Percentiles rank a stretch among this genome's conserved stretches.
These are phyloP conservation scores for Boletus tylopilopsis DNA, from an alignment of 768 basidiomycete species.

Conservation along the genomic window DNA sequence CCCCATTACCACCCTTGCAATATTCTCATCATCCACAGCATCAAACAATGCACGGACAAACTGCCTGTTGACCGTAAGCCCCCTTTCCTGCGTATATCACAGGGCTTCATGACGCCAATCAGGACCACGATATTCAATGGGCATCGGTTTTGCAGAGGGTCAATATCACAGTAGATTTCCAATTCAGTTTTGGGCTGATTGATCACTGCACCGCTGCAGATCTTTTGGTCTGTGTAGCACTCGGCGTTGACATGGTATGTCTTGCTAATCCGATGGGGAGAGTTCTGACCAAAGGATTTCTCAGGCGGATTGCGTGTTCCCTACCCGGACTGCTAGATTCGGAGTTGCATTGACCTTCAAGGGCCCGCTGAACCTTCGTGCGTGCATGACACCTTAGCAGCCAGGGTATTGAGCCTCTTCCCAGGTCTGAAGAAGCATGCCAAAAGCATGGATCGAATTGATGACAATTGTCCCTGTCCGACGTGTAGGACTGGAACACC, in stretches of 20 bases:
- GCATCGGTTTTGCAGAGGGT: constrained; percentile 92
- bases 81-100: neutral
- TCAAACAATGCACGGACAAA: constrained; percentile 76
- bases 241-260: constrained; percentile 89
- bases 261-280: neutral
- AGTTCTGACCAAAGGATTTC: neutral
- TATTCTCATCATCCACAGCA: constrained; percentile 40
- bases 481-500: constrained; percentile 68
- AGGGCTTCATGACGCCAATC: constrained; percentile 11
- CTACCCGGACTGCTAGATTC: constrained; percentile 88
- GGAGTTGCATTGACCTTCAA: constrained; percentile 81
- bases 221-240: constrained; percentile 82
- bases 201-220: constrained; percentile 40
- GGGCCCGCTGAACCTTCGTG: constrained; percentile 83
- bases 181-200: neutral
- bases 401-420: constrained; percentile 8
- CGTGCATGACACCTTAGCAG: neutral
- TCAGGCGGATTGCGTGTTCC: constrained; percentile 91
- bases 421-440: constrained; percentile 60
- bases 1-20: neutral
- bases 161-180: constrained; percentile 3
- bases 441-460: constrained; percentile 67
- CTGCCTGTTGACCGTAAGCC: constrained; percentile 72
- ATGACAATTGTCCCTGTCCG: constrained; percentile 79
- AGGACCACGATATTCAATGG: constrained; percentile 93